phyloP scores from a whole-genome alignment of 129 eudicot species.

The Flaveria bidentis region DNA sequence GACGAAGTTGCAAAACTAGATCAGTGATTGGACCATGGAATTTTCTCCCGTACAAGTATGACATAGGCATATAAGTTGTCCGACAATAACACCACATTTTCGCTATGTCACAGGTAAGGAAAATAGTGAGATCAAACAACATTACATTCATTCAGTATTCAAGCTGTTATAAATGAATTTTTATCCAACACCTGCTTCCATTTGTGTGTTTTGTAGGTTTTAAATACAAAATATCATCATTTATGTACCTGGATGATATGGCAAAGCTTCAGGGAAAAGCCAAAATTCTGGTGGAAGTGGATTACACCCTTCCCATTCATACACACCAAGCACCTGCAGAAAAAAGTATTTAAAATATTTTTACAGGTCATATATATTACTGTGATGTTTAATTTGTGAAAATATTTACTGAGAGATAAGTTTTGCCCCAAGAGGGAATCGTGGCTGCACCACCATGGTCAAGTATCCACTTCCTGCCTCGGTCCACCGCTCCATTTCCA shows the following conservation, averaged over 20 bases:
- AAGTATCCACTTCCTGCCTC: slow-evolving; percentile 68
- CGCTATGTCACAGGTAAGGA: slow-evolving; percentile 37
- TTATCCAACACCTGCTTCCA: neutral
- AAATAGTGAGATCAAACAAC: neutral
- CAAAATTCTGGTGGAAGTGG: slow-evolving; percentile 88
- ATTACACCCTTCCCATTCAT: slow-evolving; percentile 86
- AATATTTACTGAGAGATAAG: slow-evolving; percentile 67
- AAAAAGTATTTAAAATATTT: neutral
- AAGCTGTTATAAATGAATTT: neutral
- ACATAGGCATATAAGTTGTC: slow-evolving; percentile 79
- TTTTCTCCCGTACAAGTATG: slow-evolving; percentile 63
- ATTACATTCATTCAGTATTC: neutral
- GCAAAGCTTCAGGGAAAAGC: slow-evolving; percentile 70
- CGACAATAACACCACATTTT: slow-evolving; percentile 74
- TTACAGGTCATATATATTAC: neutral
- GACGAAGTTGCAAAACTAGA: slow-evolving; percentile 52
- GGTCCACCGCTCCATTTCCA: slow-evolving; percentile 54
- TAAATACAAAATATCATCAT: neutral
- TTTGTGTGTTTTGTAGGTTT: neutral
- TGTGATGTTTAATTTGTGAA: neutral
- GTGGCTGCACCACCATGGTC: slow-evolving; percentile 74
- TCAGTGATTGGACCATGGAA: slow-evolving; percentile 66
- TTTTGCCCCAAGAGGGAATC: slow-evolving; percentile 84
- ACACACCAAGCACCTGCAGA: slow-evolving; percentile 73
- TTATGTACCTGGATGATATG: slow-evolving; percentile 68